phyloP scores from a whole-genome alignment of 371 early-diverging fungal genomes.

The Lichtheimia ramosa region DNA sequence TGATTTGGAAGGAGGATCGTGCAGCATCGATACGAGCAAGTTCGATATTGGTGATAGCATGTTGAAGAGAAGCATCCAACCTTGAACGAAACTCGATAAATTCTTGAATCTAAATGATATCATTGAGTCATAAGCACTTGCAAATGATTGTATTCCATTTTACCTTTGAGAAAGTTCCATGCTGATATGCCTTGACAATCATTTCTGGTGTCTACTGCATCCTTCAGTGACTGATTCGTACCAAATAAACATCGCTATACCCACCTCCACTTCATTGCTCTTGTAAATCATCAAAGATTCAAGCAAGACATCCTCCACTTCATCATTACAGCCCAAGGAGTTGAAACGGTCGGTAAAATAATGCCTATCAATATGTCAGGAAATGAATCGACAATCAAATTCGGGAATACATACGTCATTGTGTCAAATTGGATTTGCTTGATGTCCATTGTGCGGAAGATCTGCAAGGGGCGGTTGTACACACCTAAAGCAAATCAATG shows the following conservation, averaged over 20 bases:
- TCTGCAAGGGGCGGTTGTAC: constrained; percentile 61
- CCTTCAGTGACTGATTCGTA: background rate
- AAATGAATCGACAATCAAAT: too few species aligned
- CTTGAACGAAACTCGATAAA: constrained; percentile 80
- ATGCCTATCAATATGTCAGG: constrained; percentile 37
- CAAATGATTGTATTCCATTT: background rate
- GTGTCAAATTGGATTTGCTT: constrained; percentile 92
- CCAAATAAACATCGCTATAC: background rate
- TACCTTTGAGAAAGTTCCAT: constrained; percentile 87
- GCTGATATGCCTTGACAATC: constrained; percentile 82
- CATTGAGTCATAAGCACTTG: too few species aligned
- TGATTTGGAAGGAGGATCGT: constrained; percentile 53
- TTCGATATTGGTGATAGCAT: constrained; percentile 57
- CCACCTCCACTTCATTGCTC: constrained; percentile 71
- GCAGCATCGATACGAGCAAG: constrained; percentile 58
- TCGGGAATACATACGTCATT: constrained; percentile 54
- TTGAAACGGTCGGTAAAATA: constrained; percentile 68
- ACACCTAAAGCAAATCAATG: constrained; percentile 46
- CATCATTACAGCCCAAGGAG: constrained; percentile 53
- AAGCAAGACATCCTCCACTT: constrained; percentile 54
- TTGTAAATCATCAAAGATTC: constrained; percentile 72
- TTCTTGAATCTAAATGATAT: constrained; percentile 64
- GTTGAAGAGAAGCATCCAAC: constrained; percentile 74
- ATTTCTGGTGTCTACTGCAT: constrained; percentile 76
- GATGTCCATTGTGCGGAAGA: constrained; percentile 78